These are phyloP conservation scores for Drosera capensis DNA, from an alignment of 148 eudicot genomes.

Conservation along the genomic window DNA sequence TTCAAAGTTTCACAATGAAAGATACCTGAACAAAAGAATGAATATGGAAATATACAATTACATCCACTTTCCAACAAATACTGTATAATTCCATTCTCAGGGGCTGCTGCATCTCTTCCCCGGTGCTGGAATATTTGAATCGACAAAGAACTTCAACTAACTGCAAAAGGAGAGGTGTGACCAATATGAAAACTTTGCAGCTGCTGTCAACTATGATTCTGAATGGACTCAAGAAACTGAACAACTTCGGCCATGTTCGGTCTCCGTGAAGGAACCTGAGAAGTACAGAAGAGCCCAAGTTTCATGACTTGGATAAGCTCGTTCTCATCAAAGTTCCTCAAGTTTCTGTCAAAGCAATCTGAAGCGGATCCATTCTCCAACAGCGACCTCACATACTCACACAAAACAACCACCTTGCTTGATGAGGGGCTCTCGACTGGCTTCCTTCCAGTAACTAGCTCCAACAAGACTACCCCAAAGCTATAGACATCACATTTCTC, in stretches of 20 bases:
- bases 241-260: slow-evolving; percentile 94
- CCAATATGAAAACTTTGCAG: neutral
- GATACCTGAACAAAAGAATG: too few relatives aligned
- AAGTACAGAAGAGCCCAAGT: slow-evolving; percentile 70
- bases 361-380: slow-evolving; percentile 60
- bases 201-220: slow-evolving; percentile 16
- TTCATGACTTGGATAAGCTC: slow-evolving; percentile 92
- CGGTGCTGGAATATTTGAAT: too few relatives aligned
- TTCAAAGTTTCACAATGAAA: too few relatives aligned
- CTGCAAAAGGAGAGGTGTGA: neutral
- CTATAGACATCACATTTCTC: slow-evolving; percentile 92
- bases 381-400: slow-evolving; percentile 60
- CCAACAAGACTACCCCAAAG: slow-evolving; percentile 74
- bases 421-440: slow-evolving; percentile 67
- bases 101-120: too few relatives aligned
- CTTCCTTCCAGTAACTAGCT: slow-evolving; percentile 82
- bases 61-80: too few relatives aligned
- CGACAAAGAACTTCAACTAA: neutral
- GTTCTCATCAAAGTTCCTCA: slow-evolving; percentile 56
- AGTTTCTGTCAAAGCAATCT: slow-evolving; percentile 64
- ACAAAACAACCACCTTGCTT: slow-evolving; percentile 64
- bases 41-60: too few relatives aligned
- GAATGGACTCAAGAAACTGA: slow-evolving; percentile 81
- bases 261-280: slow-evolving; percentile 62
- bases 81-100: too few relatives aligned